Conservation (phyloP, 495 filamentous ascomycete species). For the Talaromyces liani region DNA sequence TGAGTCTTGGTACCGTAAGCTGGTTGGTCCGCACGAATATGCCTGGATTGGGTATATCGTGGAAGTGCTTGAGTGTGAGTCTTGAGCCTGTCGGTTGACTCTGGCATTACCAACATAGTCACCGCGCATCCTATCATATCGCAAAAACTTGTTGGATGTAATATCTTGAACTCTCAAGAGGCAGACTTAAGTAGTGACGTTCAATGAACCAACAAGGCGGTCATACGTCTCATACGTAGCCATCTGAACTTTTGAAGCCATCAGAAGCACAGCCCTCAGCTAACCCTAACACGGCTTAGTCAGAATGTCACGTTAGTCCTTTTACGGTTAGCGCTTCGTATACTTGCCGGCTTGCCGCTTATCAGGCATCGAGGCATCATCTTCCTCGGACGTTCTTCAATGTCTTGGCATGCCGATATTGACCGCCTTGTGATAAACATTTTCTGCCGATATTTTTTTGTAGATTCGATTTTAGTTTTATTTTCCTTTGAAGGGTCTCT, state of each 20-base stretch:
- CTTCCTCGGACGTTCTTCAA: background rate
- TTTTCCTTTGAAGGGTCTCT: background rate
- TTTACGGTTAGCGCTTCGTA: background rate
- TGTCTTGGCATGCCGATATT: background rate
- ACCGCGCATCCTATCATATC: background rate
- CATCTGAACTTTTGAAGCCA: background rate
- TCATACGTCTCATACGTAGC: background rate
- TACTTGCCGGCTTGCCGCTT: background rate
- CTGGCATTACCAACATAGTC: background rate
- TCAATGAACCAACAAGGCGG: background rate
- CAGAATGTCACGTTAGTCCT: background rate
- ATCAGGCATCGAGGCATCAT: background rate
- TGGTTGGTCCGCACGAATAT: background rate
- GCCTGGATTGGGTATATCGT: background rate
- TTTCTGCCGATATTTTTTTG: slow-evolving; percentile 5
- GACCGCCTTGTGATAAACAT: slow-evolving; percentile 4
- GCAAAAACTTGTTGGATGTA: background rate
- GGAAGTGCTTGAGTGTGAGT: background rate
- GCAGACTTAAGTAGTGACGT: background rate
- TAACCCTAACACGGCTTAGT: background rate
- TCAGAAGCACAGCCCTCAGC: background rate
- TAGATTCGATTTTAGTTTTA: too few relatives aligned
- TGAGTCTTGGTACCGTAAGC: background rate
- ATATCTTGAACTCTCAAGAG: background rate
- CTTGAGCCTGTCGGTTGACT: background rate